phyloP scores from a whole-genome alignment of 208 protist species.

The Sergeia podlipaevii region DNA sequence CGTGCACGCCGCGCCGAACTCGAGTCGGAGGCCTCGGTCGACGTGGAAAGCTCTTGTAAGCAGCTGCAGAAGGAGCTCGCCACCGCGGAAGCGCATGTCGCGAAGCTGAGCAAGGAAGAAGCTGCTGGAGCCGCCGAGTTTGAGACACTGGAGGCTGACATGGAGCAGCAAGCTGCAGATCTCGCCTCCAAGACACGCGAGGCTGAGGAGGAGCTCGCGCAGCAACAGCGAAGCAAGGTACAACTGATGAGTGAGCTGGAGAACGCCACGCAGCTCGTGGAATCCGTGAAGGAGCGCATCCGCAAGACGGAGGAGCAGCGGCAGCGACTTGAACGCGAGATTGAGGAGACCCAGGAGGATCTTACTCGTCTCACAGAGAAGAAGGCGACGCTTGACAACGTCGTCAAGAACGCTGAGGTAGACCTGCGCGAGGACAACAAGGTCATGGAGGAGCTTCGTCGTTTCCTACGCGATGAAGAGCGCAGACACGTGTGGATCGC shows the following conservation, averaged over 20 bases:
- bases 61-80: slow-evolving; percentile 58
- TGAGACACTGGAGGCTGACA: slow-evolving; percentile 76
- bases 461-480: slow-evolving; percentile 53
- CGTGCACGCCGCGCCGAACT: slow-evolving; percentile 23
- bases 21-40: slow-evolving; percentile 29
- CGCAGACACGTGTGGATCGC: slow-evolving; percentile 55
- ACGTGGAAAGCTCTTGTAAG: slow-evolving; percentile 28
- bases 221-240: slow-evolving; percentile 38
- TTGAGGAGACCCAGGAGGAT: slow-evolving; percentile 76
- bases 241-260: slow-evolving; percentile 24
- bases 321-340: slow-evolving; percentile 63
- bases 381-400: slow-evolving; percentile 49
- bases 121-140: slow-evolving; percentile 51
- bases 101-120: slow-evolving; percentile 39
- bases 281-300: slow-evolving; percentile 37
- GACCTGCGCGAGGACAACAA: slow-evolving; percentile 58
- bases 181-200: slow-evolving; percentile 49
- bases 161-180: slow-evolving; percentile 54
- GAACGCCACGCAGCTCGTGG: slow-evolving; percentile 26
- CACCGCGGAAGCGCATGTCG: slow-evolving; percentile 34
- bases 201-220: slow-evolving; percentile 47
- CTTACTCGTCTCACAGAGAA: slow-evolving; percentile 55
- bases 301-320: slow-evolving; percentile 40
- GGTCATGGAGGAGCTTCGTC: slow-evolving; percentile 43
- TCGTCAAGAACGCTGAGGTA: slow-evolving; percentile 76